These are phyloP conservation scores for Climacium dendroides DNA, from an alignment of 225 moss, liverwort and hornwort genomes.

Conservation along the genomic window DNA sequence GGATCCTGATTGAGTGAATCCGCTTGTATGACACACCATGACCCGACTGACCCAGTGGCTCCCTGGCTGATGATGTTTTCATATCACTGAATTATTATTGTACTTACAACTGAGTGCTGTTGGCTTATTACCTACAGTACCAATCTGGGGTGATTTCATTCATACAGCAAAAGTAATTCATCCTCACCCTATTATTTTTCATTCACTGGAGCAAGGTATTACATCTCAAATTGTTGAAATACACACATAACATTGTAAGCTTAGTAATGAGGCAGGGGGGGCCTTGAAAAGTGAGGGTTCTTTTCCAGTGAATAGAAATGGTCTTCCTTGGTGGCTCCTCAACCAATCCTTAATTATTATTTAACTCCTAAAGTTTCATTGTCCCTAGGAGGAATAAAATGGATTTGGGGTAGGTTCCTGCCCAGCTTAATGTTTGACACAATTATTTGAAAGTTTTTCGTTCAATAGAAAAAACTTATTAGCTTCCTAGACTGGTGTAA, in stretches of 20 bases:
- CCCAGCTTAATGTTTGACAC: rapidly evolving
- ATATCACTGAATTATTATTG: not conserved
- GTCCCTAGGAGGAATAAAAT: rapidly evolving
- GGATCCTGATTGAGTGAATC: not conserved
- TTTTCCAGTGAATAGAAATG: no score
- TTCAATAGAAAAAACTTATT: no score
- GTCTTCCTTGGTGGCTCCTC: rapidly evolving
- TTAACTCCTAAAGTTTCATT: not conserved
- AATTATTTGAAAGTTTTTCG: not conserved
- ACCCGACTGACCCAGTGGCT: not conserved
- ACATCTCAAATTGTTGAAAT: no score
- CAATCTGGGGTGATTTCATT: not conserved
- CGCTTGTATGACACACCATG: rapidly evolving
- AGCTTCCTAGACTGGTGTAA: no score
- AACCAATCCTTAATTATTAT: rapidly evolving
- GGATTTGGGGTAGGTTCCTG: not conserved
- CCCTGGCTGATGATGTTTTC: not conserved
- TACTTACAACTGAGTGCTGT: not conserved
- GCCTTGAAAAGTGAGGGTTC: no score
- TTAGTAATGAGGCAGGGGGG: not conserved
- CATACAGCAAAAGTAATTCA: not conserved
- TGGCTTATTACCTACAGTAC: not conserved
- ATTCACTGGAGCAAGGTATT: not conserved
- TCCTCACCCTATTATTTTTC: not conserved
- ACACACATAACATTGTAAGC: no score